These are phyloP conservation scores for Ottelia alismoides DNA, from an alignment of 106 monocot genomes.

Conservation along the genomic window DNA sequence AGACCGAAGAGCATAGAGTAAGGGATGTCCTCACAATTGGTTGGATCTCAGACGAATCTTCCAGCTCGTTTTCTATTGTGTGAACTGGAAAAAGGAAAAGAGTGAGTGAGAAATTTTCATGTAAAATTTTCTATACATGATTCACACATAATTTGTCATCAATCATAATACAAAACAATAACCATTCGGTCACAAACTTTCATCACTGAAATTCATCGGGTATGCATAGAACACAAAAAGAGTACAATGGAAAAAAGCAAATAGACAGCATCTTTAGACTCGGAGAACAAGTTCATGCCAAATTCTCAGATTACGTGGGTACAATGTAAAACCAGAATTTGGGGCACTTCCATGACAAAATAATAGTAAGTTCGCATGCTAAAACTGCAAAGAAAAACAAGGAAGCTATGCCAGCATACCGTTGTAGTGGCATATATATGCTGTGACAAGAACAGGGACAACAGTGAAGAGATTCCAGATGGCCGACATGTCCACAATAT, in stretches of 20 bases:
- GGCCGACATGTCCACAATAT: constrained; percentile 26
- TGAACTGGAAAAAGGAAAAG: constrained; percentile 84
- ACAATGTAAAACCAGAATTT: no score
- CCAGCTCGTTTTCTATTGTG: constrained; percentile 75
- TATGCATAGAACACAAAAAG: no score
- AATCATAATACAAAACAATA: no score
- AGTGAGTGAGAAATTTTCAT: no score
- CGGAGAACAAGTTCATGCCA: no score
- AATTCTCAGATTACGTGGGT: no score
- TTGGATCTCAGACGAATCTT: constrained; percentile 57
- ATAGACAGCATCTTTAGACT: no score
- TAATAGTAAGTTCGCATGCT: background rate
- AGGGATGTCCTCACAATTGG: constrained; percentile 71
- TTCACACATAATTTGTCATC: no score
- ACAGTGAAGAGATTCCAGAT: constrained; percentile 61
- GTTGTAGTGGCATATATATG: constrained; percentile 72
- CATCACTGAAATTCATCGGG: no score
- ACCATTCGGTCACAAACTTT: no score
- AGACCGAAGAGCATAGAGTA: constrained; percentile 63
- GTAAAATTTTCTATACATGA: no score
- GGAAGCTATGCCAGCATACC: constrained; percentile 17
- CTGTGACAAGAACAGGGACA: constrained; percentile 56
- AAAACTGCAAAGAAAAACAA: background rate
- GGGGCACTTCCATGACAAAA: background rate
- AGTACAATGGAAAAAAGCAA: no score